Evolutionary conservation across 2,329 filamentous ascomycete genomes (phyloP), one percentile per base, ranked within the genome.

Genomic region (Ophiocordyceps robertsii): DNA sequence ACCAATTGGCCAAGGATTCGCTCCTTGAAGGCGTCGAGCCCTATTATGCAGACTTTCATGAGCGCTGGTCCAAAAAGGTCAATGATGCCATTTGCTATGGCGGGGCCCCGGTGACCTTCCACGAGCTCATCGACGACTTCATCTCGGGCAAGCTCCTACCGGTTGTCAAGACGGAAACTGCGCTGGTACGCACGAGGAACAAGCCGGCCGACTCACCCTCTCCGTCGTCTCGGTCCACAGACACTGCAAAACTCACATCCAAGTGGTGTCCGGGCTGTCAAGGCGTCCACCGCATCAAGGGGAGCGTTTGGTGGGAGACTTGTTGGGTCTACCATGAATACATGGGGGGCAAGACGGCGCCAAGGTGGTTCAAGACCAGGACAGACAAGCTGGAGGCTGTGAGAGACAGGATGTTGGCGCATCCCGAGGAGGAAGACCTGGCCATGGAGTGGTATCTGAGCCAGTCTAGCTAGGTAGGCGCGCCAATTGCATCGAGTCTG

Each of bases 191-290:
- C n/a, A 21, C 17, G 24, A 38, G 4, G 14, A 27, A 2, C 16
- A 29, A 24, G 4, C 13, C 21, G 6, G 5, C n/a, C 16, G 29
- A 17, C 9, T 32, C 35, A 27, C 24, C 16, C 2, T 4, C 27
- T 24, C n/a, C 6, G 17, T 38, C 40, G 6, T 4, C 3, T 16
- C 40, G 19, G 11, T 29, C 33, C 11, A 5, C n/a, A 7, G 9
- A 21, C 7, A 11, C 17, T 6, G 14, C 16, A n/a, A 17, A n/a
- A 10, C 14, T 16, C 14, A 17, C 14, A 7, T n/a, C n/a, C 10
- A 40, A 37, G 24, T 7, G 9, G 14, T 43, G 42, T 10, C 42
- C 42, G 8, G 42, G 37, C n/a, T 40, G 42, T 17, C n/a, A 39
- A 14, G 29, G 16, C 2, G 13, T 35, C 17, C 42, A 40, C 31